These are phyloP conservation scores for Cairneyella variabilis DNA, from an alignment of 495 filamentous ascomycete genomes.

Conservation along the genomic window DNA sequence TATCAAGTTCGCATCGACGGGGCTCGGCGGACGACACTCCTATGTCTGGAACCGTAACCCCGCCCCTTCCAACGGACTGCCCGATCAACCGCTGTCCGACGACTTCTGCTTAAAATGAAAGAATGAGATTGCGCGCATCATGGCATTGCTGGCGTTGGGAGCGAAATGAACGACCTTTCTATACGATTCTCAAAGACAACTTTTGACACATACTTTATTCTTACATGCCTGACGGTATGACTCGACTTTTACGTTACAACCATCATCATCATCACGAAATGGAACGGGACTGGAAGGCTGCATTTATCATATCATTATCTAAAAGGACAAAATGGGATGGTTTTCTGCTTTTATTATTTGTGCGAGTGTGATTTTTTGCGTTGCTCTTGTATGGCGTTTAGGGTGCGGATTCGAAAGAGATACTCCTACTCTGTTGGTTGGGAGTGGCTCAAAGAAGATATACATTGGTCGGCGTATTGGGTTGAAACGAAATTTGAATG, in stretches of 20 bases:
- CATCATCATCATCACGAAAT: too few relatives aligned
- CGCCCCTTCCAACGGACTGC: background rate
- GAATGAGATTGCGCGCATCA: too few relatives aligned
- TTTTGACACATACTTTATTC: background rate
- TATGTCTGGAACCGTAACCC: constrained; percentile 2
- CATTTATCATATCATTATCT: background rate
- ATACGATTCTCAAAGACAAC: background rate
- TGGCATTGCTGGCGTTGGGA: constrained; percentile 11
- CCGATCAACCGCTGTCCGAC: constrained; percentile 5
- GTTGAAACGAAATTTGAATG: background rate
- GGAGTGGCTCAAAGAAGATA: background rate
- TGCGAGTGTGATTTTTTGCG: background rate
- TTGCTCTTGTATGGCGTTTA: background rate
- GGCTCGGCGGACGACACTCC: constrained; percentile 6
- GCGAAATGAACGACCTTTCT: background rate
- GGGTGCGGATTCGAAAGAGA: background rate
- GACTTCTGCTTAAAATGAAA: constrained; percentile 11
- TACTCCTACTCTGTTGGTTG: background rate
- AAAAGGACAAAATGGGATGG: background rate
- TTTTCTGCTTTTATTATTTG: background rate
- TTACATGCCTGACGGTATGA: too few relatives aligned
- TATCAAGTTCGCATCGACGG: constrained; percentile 7
- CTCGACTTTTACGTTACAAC: too few relatives aligned
- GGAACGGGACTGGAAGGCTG: background rate
- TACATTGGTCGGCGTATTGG: constrained; percentile 4